Percentiles rank a stretch among this genome's conserved stretches.
Conservation (phyloP, 2,329 filamentous ascomycete species). For the Pyrenophora graminea region DNA sequence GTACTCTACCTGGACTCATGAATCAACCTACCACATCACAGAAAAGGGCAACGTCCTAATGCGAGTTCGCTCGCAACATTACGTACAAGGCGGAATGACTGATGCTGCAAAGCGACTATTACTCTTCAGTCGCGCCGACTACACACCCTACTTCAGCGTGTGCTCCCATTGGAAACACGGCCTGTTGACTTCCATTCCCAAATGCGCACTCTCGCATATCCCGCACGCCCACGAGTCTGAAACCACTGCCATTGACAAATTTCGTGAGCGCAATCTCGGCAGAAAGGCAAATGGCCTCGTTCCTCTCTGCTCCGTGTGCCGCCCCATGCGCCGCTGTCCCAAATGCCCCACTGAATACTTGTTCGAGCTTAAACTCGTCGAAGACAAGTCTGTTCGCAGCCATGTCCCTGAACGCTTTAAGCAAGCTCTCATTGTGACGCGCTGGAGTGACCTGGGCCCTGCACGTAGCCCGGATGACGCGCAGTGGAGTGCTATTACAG, state of each 20-base stretch:
- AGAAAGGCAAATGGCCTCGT: constrained; percentile 51
- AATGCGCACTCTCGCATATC: constrained; percentile 64
- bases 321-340: constrained; percentile 64
- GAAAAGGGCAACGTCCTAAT: constrained; percentile 60
- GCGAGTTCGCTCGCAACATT: constrained; percentile 60
- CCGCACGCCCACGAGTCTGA: constrained; percentile 48
- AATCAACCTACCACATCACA: constrained; percentile 57
- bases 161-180: constrained; percentile 68
- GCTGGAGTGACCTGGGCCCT: constrained; percentile 66
- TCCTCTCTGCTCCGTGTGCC: constrained; percentile 60
- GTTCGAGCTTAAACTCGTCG: constrained; percentile 62
- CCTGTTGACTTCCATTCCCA: constrained; percentile 62
- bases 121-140: constrained; percentile 64
- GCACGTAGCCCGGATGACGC: constrained; percentile 49
- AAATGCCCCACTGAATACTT: constrained; percentile 67
- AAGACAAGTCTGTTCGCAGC: constrained; percentile 53
- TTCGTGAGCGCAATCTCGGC: constrained; percentile 25
- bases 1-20: constrained; percentile 58
- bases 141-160: constrained; percentile 64
- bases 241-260: constrained; percentile 50
- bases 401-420: constrained; percentile 57
- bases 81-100: constrained; percentile 56
- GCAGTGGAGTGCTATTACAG: constrained; percentile 60
- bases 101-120: constrained; percentile 59
- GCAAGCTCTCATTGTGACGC: constrained; percentile 63